Conservation (phyloP, 129 eudicot species). For the Flaveria trinervia region DNA sequence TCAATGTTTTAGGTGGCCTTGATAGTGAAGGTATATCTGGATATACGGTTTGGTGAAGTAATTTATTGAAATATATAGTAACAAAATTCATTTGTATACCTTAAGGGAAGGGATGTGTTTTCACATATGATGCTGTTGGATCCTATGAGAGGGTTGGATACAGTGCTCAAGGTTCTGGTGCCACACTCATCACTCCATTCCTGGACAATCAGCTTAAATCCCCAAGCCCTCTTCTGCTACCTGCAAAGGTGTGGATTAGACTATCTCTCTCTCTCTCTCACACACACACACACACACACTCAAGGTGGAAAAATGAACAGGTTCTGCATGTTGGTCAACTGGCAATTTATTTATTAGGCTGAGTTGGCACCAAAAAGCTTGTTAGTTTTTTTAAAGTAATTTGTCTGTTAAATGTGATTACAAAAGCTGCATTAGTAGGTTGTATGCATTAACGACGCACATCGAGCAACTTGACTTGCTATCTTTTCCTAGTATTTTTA, state of each 20-base stretch:
- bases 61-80: conserved; percentile 1
- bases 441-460: not conserved
- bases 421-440: not conserved
- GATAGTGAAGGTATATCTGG: conserved; percentile 73
- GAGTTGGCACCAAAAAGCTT: not conserved
- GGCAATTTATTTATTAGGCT: too few relatives aligned
- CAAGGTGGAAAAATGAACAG: not conserved
- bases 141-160: conserved; percentile 96
- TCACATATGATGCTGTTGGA: conserved; percentile 98
- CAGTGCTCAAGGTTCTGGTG: conserved; percentile 97
- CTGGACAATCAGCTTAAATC: conserved; percentile 95
- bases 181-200: conserved; percentile 91
- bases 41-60: not conserved
- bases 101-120: conserved; percentile 93
- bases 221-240: conserved; percentile 92
- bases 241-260: conserved; percentile 58
- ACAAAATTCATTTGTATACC: not conserved
- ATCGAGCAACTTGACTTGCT: not conserved
- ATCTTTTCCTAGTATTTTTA: not conserved
- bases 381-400: not conserved
- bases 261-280: conserved; percentile 2
- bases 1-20: conserved; percentile 96
- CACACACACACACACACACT: not conserved
- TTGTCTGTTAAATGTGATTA: not conserved
- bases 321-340: not conserved